phyloP scores from a whole-genome alignment of 2,329 filamentous ascomycete species.

The Nannizzia gypsea region DNA sequence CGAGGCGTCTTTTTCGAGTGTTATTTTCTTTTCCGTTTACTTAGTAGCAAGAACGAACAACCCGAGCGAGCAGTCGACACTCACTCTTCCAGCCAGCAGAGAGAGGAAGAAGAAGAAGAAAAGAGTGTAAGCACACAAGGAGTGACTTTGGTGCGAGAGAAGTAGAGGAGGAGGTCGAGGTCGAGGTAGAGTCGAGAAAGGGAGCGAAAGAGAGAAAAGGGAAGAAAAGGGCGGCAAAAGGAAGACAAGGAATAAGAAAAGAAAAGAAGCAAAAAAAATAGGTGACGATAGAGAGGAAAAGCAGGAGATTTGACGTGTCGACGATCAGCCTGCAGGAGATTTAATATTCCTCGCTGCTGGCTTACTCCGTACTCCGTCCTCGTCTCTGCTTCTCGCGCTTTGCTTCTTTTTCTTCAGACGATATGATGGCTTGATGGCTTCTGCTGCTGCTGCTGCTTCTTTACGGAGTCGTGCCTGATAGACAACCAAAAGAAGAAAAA shows the following conservation, averaged over 20 bases:
- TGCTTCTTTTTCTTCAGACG: not conserved
- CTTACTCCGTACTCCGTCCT: not conserved
- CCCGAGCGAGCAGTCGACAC: not conserved
- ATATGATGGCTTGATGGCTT: too few relatives aligned
- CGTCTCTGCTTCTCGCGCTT: not conserved
- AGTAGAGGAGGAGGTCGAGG: not conserved
- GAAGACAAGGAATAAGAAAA: not conserved
- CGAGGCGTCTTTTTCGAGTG: not conserved
- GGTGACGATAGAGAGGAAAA: conserved; percentile 1
- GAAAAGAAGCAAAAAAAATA: not conserved
- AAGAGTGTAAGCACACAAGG: not conserved
- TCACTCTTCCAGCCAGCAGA: conserved; percentile 1
- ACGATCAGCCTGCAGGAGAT: conserved; percentile 2
- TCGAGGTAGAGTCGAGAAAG: not conserved
- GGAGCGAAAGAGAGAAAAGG: not conserved
- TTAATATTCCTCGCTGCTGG: not conserved
- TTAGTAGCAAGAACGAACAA: not conserved
- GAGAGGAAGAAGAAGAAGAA: not conserved
- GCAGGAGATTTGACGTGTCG: conserved; percentile 1
- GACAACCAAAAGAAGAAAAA: too few relatives aligned
- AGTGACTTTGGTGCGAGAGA: not conserved
- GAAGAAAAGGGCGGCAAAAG: not conserved
- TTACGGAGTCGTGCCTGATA: too few relatives aligned
- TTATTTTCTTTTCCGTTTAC: not conserved
- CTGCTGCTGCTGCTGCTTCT: too few relatives aligned